phyloP scores from a whole-genome alignment of 345 rosid species.

The Eucalyptus marginata region DNA sequence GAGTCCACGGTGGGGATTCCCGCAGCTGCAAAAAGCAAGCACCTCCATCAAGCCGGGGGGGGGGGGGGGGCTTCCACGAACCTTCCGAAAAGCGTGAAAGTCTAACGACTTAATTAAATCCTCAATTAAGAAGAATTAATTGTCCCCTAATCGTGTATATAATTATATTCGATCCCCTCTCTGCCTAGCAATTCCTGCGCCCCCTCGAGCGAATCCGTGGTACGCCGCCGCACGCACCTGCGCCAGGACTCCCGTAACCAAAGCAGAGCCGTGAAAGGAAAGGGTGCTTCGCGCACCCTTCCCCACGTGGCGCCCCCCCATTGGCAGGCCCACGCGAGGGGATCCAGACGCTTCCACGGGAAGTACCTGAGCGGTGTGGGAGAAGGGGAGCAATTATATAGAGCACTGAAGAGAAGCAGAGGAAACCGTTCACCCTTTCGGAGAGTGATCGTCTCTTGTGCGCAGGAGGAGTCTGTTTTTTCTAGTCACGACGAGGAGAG shows the following conservation, averaged over 20 bases:
- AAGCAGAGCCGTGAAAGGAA: background rate
- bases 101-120: background rate
- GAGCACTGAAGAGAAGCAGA: background rate
- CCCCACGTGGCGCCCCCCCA: background rate
- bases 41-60: background rate
- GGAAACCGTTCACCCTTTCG: background rate
- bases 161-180: background rate
- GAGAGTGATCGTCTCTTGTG: background rate
- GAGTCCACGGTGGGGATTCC: background rate
- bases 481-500: background rate
- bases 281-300: background rate
- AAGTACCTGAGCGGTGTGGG: background rate
- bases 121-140: background rate
- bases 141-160: background rate
- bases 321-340: background rate
- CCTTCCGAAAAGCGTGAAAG: background rate
- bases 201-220: background rate
- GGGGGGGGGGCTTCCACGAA: background rate
- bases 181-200: background rate
- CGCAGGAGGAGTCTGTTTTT: background rate
- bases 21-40: background rate
- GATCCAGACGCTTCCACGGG: background rate
- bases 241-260: background rate
- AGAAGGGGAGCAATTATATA: background rate
- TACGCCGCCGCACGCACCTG: background rate